Conservation (phyloP, 306 rosid genomes). For the Castanea mollissima region DNA sequence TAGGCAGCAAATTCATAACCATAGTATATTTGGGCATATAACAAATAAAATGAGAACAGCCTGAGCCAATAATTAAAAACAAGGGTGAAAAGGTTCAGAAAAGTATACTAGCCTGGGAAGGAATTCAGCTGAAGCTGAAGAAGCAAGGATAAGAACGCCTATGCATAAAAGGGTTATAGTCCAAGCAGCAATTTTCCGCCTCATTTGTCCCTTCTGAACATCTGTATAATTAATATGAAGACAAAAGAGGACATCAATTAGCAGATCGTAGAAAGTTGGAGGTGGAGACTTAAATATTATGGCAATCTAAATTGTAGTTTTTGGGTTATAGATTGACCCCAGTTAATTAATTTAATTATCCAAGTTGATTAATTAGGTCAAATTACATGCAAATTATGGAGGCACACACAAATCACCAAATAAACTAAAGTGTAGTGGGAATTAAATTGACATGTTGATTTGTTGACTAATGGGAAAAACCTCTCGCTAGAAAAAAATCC, state of each 20-base stretch:
- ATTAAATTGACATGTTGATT: too few species aligned
- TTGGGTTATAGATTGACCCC: too few species aligned
- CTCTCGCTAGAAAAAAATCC: too few species aligned
- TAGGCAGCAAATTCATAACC: neutral
- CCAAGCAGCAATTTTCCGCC: constrained; percentile 73
- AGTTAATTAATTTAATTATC: too few species aligned
- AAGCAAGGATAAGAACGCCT: constrained; percentile 50
- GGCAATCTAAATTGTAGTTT: neutral
- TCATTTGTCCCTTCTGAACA: constrained; percentile 33
- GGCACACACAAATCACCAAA: too few species aligned
- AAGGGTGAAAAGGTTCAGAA: neutral
- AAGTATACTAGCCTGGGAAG: constrained; percentile 52
- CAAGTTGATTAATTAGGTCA: too few species aligned
- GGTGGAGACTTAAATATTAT: neutral
- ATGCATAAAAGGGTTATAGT: constrained; percentile 56
- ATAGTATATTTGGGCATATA: neutral
- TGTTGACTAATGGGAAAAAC: too few species aligned
- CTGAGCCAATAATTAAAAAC: neutral
- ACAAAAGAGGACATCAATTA: constrained; percentile 16
- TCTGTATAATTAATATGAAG: constrained; percentile 35
- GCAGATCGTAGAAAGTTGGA: constrained; percentile 6
- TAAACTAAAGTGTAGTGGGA: too few species aligned
- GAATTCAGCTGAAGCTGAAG: constrained; percentile 52
- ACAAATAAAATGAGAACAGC: neutral
- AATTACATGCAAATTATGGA: too few species aligned